Conservation (phyloP, 805 yeast species). For the Wickerhamomyces subpelliculosus region DNA sequence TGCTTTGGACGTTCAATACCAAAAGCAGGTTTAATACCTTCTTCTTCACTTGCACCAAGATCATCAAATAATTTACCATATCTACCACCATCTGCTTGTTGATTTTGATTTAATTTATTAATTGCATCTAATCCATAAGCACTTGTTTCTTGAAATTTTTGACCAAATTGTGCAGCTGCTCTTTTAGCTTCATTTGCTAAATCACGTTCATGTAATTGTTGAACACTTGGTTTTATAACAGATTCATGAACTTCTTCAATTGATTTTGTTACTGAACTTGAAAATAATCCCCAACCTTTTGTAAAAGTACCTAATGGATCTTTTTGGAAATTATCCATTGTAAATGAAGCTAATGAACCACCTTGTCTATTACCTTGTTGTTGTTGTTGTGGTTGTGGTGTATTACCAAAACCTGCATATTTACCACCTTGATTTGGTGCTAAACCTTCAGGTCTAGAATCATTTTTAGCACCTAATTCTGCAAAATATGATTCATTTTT, state of each 20-base stretch:
- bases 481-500: slow-evolving; percentile 81
- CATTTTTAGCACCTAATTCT: slow-evolving; percentile 66
- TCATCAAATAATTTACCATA: slow-evolving; percentile 55
- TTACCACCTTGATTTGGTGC: slow-evolving; percentile 95
- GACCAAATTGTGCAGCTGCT: slow-evolving; percentile 97
- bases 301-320: slow-evolving; percentile 90
- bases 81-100: slow-evolving; percentile 30
- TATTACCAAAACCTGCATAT: slow-evolving; percentile 85
- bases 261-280: slow-evolving; percentile 78
- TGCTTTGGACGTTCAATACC: slow-evolving; percentile 54
- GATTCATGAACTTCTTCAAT: slow-evolving; percentile 79
- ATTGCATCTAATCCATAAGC: slow-evolving; percentile 66
- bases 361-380: slow-evolving; percentile 14
- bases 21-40: slow-evolving; percentile 53
- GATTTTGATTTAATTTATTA: slow-evolving; percentile 33
- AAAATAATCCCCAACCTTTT: slow-evolving; percentile 92
- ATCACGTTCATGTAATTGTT: slow-evolving; percentile 74
- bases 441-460: slow-evolving; percentile 62
- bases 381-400: slow-evolving; percentile 43
- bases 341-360: slow-evolving; percentile 48
- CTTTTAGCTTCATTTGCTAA: slow-evolving; percentile 73
- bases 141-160: slow-evolving; percentile 85
- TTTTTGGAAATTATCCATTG: slow-evolving; percentile 59
- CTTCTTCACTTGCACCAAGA: slow-evolving; percentile 31
- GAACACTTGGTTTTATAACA: slow-evolving; percentile 87